These are phyloP conservation scores for Cucurbita maxima DNA, from an alignment of 306 rosid genomes.

Conservation along the genomic window DNA sequence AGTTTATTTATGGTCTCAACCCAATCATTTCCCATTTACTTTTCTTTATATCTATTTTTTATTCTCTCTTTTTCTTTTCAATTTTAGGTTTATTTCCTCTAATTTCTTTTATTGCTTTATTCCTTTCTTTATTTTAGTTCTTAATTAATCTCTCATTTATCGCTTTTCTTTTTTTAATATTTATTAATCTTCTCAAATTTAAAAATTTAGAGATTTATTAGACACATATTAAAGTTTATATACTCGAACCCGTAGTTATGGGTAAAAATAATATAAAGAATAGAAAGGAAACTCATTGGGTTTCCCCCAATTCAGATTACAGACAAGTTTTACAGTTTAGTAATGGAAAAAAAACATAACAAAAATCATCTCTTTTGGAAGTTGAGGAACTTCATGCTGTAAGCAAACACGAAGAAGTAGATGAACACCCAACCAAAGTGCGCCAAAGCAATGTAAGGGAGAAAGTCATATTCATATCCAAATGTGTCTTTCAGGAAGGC, in stretches of 20 bases:
- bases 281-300: conserved; percentile 1
- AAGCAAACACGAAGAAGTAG: conserved; percentile 22
- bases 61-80: neutral
- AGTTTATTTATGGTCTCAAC: neutral
- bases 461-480: conserved; percentile 16
- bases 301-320: neutral
- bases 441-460: conserved; percentile 14
- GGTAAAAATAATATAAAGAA: neutral
- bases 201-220: neutral
- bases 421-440: conserved; percentile 20
- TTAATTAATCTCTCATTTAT: neutral
- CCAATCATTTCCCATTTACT: neutral
- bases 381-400: conserved; percentile 20
- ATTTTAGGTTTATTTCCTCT: no score
- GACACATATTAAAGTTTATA: no score
- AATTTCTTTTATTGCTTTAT: neutral
- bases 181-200: no score
- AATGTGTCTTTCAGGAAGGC: conserved; percentile 9
- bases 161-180: no score
- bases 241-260: neutral
- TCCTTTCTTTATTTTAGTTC: neutral
- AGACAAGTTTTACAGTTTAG: neutral
- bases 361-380: conserved; percentile 14
- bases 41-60: neutral
- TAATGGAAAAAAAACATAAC: neutral